Percentiles rank a stretch among this genome's conserved stretches.
phyloP scores from a whole-genome alignment of 192 early-diverging fungal genomes.

The Gaertneriomyces sp. region DNA sequence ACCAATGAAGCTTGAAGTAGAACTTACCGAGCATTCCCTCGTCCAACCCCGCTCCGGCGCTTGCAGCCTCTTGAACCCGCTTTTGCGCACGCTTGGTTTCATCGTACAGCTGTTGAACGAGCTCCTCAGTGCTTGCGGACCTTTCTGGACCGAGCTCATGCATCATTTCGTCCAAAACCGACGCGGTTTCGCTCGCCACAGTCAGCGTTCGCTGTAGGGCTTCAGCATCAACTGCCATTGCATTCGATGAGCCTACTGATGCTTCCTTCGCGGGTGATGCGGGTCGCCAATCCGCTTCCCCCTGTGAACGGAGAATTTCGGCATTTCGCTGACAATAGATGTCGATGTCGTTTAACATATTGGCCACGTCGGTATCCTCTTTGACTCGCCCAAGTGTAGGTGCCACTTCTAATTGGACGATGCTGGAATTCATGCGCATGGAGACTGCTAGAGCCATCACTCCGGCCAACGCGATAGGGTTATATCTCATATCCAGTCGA shows the following conservation, averaged over 20 bases:
- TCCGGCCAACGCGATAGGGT: conserved; percentile 75
- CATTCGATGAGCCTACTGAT: neutral
- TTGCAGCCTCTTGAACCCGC: conserved; percentile 16
- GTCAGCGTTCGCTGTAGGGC: conserved; percentile 7
- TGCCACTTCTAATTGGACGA: conserved; percentile 68
- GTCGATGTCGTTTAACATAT: conserved; percentile 28
- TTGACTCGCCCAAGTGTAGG: conserved; percentile 9
- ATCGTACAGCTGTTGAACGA: conserved; percentile 29
- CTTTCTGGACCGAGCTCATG: conserved; percentile 5
- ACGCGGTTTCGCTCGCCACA: conserved; percentile 16
- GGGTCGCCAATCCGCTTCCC: neutral
- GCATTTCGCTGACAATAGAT: conserved; percentile 31
- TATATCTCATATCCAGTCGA: conserved; percentile 72
- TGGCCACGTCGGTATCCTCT: conserved; percentile 26
- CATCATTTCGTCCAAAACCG: conserved; percentile 24
- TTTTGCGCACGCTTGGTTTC: conserved; percentile 18
- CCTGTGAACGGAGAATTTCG: conserved; percentile 18
- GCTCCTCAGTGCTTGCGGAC: conserved; percentile 8
- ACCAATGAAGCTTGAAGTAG: neutral
- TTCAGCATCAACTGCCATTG: conserved; percentile 6
- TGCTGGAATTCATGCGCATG: conserved; percentile 72
- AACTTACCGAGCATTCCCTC: conserved; percentile 25
- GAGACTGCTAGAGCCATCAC: conserved; percentile 77
- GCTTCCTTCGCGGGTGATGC: neutral
- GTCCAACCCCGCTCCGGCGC: conserved; percentile 8